Evolutionary conservation across 495 filamentous ascomycete genomes (phyloP), one percentile per base, ranked within the genome.

Genomic region (Aspergillus heteromorphus): DNA sequence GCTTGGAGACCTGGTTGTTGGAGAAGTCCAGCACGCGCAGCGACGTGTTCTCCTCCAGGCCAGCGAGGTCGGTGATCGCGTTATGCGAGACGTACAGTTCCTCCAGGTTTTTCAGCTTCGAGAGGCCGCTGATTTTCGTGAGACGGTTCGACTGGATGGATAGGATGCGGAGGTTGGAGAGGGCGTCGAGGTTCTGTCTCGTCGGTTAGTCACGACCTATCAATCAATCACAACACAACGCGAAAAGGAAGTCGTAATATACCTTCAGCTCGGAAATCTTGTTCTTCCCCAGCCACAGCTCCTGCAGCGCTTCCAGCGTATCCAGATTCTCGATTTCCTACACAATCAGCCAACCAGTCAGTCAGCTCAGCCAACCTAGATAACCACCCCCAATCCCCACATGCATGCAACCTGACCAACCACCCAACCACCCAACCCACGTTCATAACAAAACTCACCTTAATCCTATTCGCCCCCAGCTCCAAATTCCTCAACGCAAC

Each of bases 31-130:
- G 71, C 19, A 92, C 82, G 31, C 84, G 83, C 42, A 99, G 81
- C 8, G 80, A 78, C 7, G 72, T 72, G 71, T 87, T 91, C 34
- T 74, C 62, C 31, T 91, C 86, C 16, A 98, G 75, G 0, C 91
- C 91, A 2, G 80, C 78, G 17, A 98, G 82, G 13, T 82, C 79
- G 25, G 85, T 86, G 40, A 99, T 76, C n/a, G 83, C 83, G 68
- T 99, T 99, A 76, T 99, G 90, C n/a, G 92, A 95, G 65, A 97
- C 87, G 76, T 99, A 96, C 45, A 99, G 79, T 68, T 99, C 93
- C 75, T 97, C 89, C 5, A 99, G 85, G 42, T 85, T 81, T n/a
- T 81, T 75, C 3, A 92, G 85, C 19, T 77, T 69, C 13, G 80
- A 77, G 18, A 99, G 81, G 47, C 89, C 89, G 34, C 82, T 75